phyloP scores from a whole-genome alignment of 2,329 filamentous ascomycete genomes.

The Diaporthe sp. region DNA sequence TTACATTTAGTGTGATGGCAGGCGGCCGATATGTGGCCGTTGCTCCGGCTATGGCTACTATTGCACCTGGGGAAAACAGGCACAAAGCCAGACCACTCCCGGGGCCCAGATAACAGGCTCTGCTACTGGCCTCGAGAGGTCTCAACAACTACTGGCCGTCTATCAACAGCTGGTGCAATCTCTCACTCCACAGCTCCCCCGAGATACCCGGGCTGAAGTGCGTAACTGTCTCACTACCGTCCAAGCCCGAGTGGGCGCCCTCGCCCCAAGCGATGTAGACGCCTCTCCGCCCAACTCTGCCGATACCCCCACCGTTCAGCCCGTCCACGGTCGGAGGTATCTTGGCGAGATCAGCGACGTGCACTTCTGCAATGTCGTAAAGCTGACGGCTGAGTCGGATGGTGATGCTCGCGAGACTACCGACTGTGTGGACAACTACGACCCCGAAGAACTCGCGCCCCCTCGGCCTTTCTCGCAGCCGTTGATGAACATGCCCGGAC shows the following conservation, averaged over 20 bases:
- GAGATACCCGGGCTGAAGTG: slow-evolving; percentile 10
- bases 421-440: slow-evolving; percentile 46
- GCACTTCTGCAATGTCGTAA: slow-evolving; percentile 52
- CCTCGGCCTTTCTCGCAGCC: not conserved
- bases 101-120: not conserved
- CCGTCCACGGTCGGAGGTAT: slow-evolving; percentile 46
- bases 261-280: not conserved
- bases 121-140: not conserved
- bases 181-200: slow-evolving; percentile 6
- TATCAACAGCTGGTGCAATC: slow-evolving; percentile 19
- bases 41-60: slow-evolving; percentile 46
- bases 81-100: not conserved
- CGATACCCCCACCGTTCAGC: slow-evolving; percentile 10
- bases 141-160: not conserved
- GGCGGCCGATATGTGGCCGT: slow-evolving; percentile 44
- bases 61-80: slow-evolving; percentile 35
- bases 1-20: slow-evolving; percentile 41
- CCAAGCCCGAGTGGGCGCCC: slow-evolving; percentile 1
- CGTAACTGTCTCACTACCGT: slow-evolving; percentile 8
- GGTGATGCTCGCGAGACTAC: not conserved
- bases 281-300: not conserved
- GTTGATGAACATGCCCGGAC: not conserved
- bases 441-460: slow-evolving; percentile 39
- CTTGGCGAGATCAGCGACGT: slow-evolving; percentile 55
- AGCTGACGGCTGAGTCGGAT: slow-evolving; percentile 38